phyloP scores from a whole-genome alignment of 352 stramenopile species.

The Elongisporangium undulatum region DNA sequence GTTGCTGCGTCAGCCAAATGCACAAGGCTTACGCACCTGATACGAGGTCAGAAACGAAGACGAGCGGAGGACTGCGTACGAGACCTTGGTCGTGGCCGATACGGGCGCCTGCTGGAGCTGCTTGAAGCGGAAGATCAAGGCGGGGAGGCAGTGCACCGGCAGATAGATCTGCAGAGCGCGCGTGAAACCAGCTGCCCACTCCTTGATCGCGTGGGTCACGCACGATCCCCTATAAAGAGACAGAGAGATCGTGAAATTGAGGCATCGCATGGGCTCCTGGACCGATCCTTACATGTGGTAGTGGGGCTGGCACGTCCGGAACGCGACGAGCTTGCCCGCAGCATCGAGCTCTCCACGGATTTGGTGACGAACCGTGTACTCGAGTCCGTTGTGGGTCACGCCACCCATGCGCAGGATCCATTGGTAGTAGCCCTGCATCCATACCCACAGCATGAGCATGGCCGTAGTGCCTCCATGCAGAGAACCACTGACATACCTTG shows the following conservation, averaged over 20 bases:
- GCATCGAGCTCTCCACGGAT: slow-evolving; percentile 44
- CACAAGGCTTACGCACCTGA: slow-evolving; percentile 29
- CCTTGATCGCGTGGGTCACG: slow-evolving; percentile 65
- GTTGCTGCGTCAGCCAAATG: neutral
- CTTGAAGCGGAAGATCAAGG: slow-evolving; percentile 70
- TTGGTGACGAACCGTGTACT: slow-evolving; percentile 61
- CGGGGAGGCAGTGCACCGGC: slow-evolving; percentile 73
- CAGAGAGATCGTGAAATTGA: neutral
- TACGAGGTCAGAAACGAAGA: slow-evolving; percentile 82
- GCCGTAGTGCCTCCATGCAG: neutral
- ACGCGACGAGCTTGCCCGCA: slow-evolving; percentile 31
- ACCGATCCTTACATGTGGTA: slow-evolving; percentile 65
- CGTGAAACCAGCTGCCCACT: slow-evolving; percentile 65
- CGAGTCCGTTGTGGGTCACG: slow-evolving; percentile 68
- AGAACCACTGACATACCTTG: slow-evolving; percentile 33
- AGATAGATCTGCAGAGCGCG: slow-evolving; percentile 79
- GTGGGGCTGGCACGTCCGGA: slow-evolving; percentile 78
- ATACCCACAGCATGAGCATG: neutral
- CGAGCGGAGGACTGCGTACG: slow-evolving; percentile 68
- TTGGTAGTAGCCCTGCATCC: slow-evolving; percentile 72
- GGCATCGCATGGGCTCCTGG: neutral
- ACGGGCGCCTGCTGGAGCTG: slow-evolving; percentile 48
- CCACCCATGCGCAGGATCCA: slow-evolving; percentile 75
- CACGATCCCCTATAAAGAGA: slow-evolving; percentile 69
- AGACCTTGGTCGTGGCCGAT: slow-evolving; percentile 38